These are phyloP conservation scores for Rhodotorula toruloides DNA, from an alignment of 768 basidiomycete species.

Conservation along the genomic window DNA sequence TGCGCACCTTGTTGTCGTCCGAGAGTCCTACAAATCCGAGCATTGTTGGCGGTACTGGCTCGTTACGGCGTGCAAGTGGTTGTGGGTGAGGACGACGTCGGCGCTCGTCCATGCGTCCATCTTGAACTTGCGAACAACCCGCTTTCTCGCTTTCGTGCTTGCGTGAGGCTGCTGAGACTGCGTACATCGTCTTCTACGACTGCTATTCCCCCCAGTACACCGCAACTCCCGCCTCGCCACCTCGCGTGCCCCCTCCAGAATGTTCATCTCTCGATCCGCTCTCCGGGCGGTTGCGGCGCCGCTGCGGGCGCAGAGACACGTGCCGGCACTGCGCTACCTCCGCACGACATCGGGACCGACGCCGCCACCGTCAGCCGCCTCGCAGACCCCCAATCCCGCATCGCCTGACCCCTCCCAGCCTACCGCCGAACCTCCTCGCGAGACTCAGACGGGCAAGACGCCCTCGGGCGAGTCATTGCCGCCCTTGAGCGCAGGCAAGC, in stretches of 20 bases:
- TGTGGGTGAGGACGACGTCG: not conserved
- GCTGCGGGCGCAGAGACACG: not conserved
- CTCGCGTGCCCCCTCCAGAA: not conserved
- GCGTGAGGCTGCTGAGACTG: too few relatives aligned
- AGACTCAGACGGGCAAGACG: conserved; percentile 13
- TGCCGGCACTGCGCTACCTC: not conserved
- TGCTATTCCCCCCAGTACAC: not conserved
- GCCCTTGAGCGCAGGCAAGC: conserved; percentile 4
- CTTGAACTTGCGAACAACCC: too few relatives aligned
- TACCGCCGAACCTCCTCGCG: not conserved
- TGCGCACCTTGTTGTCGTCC: conserved; percentile 77
- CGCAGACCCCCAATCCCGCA: conserved; percentile 13
- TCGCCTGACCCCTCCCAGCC: not conserved
- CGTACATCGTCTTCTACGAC: too few relatives aligned
- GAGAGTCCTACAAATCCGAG: conserved; percentile 58
- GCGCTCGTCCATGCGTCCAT: too few relatives aligned
- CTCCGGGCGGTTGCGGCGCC: not conserved
- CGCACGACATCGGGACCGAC: conserved; percentile 12
- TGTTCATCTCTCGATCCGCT: conserved; percentile 17
- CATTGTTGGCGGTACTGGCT: not conserved
- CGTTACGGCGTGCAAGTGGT: not conserved
- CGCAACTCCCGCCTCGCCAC: not conserved
- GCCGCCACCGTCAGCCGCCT: conserved; percentile 3
- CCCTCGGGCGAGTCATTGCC: conserved; percentile 1
- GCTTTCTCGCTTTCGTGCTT: not conserved